Base-by-base conservation (phyloP, 2,329 filamentous ascomycete species). In the Parasarocladium wereldwijsianum region DNA sequence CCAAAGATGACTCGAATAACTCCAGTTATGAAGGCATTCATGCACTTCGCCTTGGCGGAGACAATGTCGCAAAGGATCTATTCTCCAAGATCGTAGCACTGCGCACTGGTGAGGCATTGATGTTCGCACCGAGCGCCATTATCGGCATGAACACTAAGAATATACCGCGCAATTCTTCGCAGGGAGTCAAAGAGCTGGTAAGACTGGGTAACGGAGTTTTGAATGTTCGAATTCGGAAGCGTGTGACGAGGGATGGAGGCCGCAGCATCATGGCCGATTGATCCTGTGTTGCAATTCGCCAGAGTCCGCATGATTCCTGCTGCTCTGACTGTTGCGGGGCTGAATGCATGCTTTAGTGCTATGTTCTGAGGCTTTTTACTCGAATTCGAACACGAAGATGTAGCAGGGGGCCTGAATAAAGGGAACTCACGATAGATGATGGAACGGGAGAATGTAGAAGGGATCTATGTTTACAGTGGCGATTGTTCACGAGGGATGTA, bases 51-150 rank as follows among this genome's bases (percentile, higher is more conserved):
- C 28, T 30, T 6, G 15, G n/a, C 13, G 28, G 28, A 14, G 31
- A 3, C 0, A 35, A 38, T 7, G 6, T 35, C 3, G 23, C 37
- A 2, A 19, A 22, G 1, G 50, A 54, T 15, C 40, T 64, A 1
- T 60, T 66, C 24, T 41, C 45, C 8, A 44, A 46, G 16, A 64
- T 66, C 22, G 54, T 64, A 7, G 39, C 43, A 5, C 46, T 65
- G 8, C 43, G 43, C 4, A 55, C 54, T 3, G 61, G 62, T 1
- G 58, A 66, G 32, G 61, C 59, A 2, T 41, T 66, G 2, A 26
- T 66, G 6, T 65, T 65, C 36, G 53, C 56, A 1, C 62, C 60
- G 0, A 60, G 49, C 21, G 60, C 59, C 1, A 42, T 60, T 2
- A 35, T 62, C 10, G 42, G 31, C 17, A 26, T 37, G 6, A 24